Percentiles rank a stretch among this genome's conserved stretches.
Conservation (phyloP, 768 basidiomycete species). For the Russula foetens region DNA sequence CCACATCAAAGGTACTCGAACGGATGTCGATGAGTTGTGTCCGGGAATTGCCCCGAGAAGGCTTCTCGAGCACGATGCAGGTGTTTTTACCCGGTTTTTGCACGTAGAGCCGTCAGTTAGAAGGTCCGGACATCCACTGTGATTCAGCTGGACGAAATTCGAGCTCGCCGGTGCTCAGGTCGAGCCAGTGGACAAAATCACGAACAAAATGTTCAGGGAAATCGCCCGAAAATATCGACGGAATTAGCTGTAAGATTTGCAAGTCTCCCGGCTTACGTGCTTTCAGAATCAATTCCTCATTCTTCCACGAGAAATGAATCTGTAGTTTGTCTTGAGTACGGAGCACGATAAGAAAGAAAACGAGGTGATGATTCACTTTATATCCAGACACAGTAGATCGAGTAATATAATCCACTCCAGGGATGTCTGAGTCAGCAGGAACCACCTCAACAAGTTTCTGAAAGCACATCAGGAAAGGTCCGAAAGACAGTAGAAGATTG, state of each 20-base stretch:
- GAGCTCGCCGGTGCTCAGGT: constrained; percentile 20
- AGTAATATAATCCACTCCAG: constrained; percentile 4
- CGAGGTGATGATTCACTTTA: background rate
- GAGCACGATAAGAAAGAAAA: background rate
- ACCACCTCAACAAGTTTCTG: background rate
- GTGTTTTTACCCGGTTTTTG: too few relatives aligned
- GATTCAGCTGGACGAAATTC: constrained; percentile 29
- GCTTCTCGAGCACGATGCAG: background rate
- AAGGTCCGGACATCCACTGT: constrained; percentile 25
- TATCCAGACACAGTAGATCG: background rate
- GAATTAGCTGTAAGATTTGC: constrained; percentile 27
- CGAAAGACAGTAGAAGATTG: background rate
- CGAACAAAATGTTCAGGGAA: constrained; percentile 27
- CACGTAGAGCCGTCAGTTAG: constrained; percentile 25
- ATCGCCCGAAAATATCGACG: constrained; percentile 25
- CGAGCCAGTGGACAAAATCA: constrained; percentile 31
- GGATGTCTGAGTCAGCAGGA: background rate
- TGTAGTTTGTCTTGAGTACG: background rate
- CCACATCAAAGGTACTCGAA: background rate
- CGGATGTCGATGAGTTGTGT: background rate
- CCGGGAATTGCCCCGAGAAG: background rate
- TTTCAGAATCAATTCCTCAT: background rate
- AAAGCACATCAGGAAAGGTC: background rate
- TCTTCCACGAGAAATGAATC: background rate
- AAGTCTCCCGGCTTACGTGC: background rate